phyloP scores from a whole-genome alignment of 2,329 filamentous ascomycete genomes.

The Microcera coccophila region DNA sequence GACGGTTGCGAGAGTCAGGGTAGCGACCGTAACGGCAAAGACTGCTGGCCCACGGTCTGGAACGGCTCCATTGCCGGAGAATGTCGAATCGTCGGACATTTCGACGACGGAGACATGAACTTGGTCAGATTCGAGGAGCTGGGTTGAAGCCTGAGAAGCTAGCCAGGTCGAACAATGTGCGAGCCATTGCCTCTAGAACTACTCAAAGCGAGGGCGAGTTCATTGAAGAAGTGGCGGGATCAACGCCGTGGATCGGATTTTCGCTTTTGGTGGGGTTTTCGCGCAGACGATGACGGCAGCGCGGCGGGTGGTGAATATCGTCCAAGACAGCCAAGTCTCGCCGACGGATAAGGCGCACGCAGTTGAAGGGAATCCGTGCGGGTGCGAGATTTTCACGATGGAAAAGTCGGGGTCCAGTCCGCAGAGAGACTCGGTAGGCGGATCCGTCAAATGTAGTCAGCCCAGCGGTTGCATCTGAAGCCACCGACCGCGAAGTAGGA shows the following conservation, averaged over 20 bases:
- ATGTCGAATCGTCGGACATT: slow-evolving; percentile 26
- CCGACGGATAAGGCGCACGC: neutral
- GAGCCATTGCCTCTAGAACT: slow-evolving; percentile 19
- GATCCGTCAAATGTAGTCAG: neutral
- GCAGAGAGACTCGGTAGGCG: neutral
- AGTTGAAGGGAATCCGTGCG: neutral
- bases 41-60: slow-evolving; percentile 57
- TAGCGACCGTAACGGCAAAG: slow-evolving; percentile 66
- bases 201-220: neutral
- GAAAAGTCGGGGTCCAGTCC: neutral
- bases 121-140: slow-evolving; percentile 12
- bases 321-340: no score
- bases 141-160: slow-evolving; percentile 16
- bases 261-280: neutral
- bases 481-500: neutral
- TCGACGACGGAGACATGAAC: slow-evolving; percentile 22
- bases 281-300: neutral
- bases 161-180: slow-evolving; percentile 10
- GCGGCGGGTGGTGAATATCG: no score
- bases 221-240: neutral
- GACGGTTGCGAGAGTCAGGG: slow-evolving; percentile 64
- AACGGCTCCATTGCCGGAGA: slow-evolving; percentile 25
- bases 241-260: neutral
- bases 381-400: neutral
- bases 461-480: neutral